Evolutionary conservation across 495 filamentous ascomycete species (phyloP).

Genomic region (Filosporella fistucella): DNA sequence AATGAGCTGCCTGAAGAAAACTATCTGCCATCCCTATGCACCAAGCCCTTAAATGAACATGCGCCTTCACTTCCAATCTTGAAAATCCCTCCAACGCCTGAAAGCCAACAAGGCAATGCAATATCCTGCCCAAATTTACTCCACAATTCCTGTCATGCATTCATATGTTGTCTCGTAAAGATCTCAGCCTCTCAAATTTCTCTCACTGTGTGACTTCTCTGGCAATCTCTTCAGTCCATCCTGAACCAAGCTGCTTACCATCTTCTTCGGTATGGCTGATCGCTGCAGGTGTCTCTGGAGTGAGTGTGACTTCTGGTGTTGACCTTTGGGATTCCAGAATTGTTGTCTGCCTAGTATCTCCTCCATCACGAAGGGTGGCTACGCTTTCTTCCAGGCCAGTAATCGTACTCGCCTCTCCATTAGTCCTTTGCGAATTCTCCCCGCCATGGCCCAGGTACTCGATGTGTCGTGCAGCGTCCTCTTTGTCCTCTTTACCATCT

Average conservation of each 20-base stretch:
- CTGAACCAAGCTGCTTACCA: conserved; percentile 20
- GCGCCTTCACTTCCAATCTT: no score
- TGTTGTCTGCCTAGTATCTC: conserved; percentile 6
- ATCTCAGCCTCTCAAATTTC: not conserved
- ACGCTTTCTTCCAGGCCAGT: conserved; percentile 20
- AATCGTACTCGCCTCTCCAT: not conserved
- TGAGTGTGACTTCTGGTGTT: conserved; percentile 22
- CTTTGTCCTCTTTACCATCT: conserved; percentile 38
- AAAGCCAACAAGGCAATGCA: not conserved
- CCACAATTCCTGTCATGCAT: not conserved
- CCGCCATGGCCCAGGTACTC: conserved; percentile 31
- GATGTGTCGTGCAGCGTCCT: conserved; percentile 28
- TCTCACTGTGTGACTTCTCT: conserved; percentile 20
- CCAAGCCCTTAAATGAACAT: no score
- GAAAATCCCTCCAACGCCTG: conserved; percentile 1
- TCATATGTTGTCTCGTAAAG: not conserved
- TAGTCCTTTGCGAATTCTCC: conserved; percentile 4
- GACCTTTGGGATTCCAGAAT: conserved; percentile 8
- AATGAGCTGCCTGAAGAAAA: no score
- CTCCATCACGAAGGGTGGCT: conserved; percentile 13
- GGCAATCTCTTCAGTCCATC: not conserved
- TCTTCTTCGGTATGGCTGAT: conserved; percentile 8
- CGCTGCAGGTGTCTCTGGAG: conserved; percentile 24
- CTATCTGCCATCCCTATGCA: no score
- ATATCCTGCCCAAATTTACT: not conserved